phyloP scores from a whole-genome alignment of 805 yeast species.

The Yarrowia bubula region DNA sequence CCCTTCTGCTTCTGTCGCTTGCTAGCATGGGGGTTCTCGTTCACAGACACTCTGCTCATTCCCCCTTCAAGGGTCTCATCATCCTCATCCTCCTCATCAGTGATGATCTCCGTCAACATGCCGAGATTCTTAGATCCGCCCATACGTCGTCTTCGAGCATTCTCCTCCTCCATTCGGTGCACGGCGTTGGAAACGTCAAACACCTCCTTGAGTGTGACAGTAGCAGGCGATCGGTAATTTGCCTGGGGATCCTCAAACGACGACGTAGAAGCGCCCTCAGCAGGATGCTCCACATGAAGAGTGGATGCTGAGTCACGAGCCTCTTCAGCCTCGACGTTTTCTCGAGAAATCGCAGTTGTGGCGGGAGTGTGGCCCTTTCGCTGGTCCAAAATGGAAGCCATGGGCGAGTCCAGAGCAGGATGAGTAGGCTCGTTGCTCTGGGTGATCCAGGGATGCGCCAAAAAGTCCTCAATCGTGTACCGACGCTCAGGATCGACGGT shows the following conservation, averaged over 20 bases:
- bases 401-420: conserved; percentile 35
- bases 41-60: conserved; percentile 30
- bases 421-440: conserved; percentile 34
- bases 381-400: conserved; percentile 18
- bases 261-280: conserved; percentile 13
- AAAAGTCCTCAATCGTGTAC: conserved; percentile 68
- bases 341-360: conserved; percentile 21
- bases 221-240: conserved; percentile 48
- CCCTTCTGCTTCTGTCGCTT: conserved; percentile 29
- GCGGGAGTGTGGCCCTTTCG: conserved; percentile 16
- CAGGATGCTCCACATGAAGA: conserved; percentile 9
- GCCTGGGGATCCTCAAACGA: conserved; percentile 28
- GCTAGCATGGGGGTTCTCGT: conserved; percentile 27
- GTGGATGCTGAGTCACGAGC: neutral
- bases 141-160: conserved; percentile 39
- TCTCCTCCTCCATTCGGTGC: conserved; percentile 73
- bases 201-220: conserved; percentile 78
- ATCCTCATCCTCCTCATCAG: conserved; percentile 40
- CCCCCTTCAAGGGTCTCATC: conserved; percentile 29
- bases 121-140: conserved; percentile 28
- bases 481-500: conserved; percentile 69
- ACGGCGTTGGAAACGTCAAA: conserved; percentile 85
- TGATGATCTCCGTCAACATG: conserved; percentile 31
- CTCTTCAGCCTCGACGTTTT: conserved; percentile 9
- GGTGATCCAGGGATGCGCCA: conserved; percentile 74